phyloP scores from a whole-genome alignment of 1,139 yeast species.

The Sugiyamaella xylanicola region DNA sequence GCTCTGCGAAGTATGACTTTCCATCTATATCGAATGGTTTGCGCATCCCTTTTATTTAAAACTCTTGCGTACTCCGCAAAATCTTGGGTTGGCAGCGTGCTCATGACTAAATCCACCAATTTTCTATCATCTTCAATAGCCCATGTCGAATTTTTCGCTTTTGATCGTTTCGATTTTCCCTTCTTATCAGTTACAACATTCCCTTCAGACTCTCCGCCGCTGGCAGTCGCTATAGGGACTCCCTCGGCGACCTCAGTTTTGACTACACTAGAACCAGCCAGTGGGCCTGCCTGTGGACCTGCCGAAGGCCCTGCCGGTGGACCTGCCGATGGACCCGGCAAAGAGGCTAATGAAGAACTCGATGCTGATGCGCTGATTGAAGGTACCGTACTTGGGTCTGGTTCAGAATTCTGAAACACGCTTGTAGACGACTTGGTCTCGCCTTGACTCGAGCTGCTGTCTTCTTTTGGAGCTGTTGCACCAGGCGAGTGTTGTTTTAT shows the following conservation, averaged over 20 bases:
- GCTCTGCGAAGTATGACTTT: constrained; percentile 41
- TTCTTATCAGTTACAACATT: constrained; percentile 11
- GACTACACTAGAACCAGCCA: neutral
- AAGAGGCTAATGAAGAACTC: constrained; percentile 10
- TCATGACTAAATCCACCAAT: constrained; percentile 39
- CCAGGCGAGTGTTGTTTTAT: neutral
- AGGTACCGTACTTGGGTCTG: neutral
- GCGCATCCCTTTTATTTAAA: constrained; percentile 41
- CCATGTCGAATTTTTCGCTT: constrained; percentile 42
- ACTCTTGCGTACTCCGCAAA: constrained; percentile 40
- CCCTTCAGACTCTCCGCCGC: constrained; percentile 10
- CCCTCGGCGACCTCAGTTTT: neutral
- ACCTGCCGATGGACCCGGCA: neutral
- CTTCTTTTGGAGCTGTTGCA: neutral
- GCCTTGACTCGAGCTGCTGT: neutral
- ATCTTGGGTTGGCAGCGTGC: constrained; percentile 42
- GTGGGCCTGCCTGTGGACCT: neutral
- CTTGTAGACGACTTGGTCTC: neutral
- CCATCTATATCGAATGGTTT: constrained; percentile 43
- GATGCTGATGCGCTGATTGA: neutral
- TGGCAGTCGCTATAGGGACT: constrained; percentile 4
- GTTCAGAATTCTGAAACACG: neutral
- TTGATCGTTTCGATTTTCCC: constrained; percentile 31
- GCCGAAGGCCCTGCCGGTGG: too few relatives aligned
- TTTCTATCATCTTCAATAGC: constrained; percentile 39